A percentile compares a stretch with the other conserved stretches of the same genome.
phyloP scores from a whole-genome alignment of 1,139 yeast species.

The Yamadazyma epiphylla region DNA sequence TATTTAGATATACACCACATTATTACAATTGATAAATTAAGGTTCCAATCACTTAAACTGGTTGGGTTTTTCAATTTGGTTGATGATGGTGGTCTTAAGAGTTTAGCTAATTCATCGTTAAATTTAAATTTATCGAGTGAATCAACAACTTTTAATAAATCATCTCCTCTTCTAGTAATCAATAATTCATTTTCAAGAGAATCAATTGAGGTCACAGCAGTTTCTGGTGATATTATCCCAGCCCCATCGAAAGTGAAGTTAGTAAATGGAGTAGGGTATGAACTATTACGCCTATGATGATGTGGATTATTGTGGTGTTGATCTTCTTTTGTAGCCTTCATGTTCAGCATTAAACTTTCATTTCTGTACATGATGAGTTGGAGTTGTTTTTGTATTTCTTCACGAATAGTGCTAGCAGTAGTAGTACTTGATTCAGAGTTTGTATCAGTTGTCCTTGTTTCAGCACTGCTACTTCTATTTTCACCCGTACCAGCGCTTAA shows the following conservation, averaged over 20 bases:
- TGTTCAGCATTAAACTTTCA: slow-evolving; percentile 63
- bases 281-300: slow-evolving; percentile 19
- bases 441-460: too few relatives aligned
- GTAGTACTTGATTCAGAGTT: not conserved
- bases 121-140: slow-evolving; percentile 31
- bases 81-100: slow-evolving; percentile 21
- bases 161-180: slow-evolving; percentile 30
- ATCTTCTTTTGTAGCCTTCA: slow-evolving; percentile 30
- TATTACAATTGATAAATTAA: slow-evolving; percentile 33
- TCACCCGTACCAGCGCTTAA: slow-evolving; percentile 8
- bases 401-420: too few relatives aligned
- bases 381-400: slow-evolving; percentile 46
- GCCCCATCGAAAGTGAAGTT: slow-evolving; percentile 4
- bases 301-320: slow-evolving; percentile 81
- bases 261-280: slow-evolving; percentile 9
- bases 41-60: slow-evolving; percentile 32
- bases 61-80: slow-evolving; percentile 5
- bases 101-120: slow-evolving; percentile 26
- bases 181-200: slow-evolving; percentile 14
- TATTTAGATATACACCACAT: slow-evolving; percentile 49
- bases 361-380: slow-evolving; percentile 64
- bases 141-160: slow-evolving; percentile 28
- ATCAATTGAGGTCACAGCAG: slow-evolving; percentile 4
- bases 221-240: slow-evolving; percentile 7
- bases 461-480: too few relatives aligned